A percentile compares a stretch with the other conserved stretches of the same genome.
These are phyloP conservation scores for Sarcomyxa edulis DNA, from an alignment of 768 basidiomycete species.

Conservation along the genomic window DNA sequence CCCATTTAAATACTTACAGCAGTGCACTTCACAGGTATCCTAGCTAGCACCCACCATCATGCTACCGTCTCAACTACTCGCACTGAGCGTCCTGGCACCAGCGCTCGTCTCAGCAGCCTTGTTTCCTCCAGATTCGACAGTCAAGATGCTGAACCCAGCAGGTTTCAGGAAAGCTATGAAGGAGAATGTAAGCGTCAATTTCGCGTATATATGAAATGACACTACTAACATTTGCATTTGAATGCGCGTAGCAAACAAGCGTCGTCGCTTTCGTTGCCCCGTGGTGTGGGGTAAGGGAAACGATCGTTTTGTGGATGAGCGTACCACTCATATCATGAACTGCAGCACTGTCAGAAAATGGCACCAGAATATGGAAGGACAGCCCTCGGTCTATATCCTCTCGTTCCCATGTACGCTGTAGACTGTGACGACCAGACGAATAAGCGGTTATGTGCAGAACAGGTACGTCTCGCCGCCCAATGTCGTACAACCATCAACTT, in stretches of 20 bases:
- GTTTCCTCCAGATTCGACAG: slow-evolving; percentile 47
- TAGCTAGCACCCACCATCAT: too few species aligned
- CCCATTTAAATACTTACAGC: too few species aligned
- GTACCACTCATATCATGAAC: neutral
- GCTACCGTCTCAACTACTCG: slow-evolving; percentile 3
- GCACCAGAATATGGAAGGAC: slow-evolving; percentile 84
- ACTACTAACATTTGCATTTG: neutral
- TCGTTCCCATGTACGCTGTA: slow-evolving; percentile 88
- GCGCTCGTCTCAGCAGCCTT: slow-evolving; percentile 37
- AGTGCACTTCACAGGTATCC: too few species aligned
- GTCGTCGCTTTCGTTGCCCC: slow-evolving; percentile 93
- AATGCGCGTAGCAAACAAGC: slow-evolving; percentile 50
- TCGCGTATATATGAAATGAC: neutral
- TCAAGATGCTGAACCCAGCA: slow-evolving; percentile 71
- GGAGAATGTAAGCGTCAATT: slow-evolving; percentile 51
- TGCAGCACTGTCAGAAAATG: slow-evolving; percentile 79
- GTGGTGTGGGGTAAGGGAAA: slow-evolving; percentile 80
- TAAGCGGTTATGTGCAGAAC: slow-evolving; percentile 76
- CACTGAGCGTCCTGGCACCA: slow-evolving; percentile 23
- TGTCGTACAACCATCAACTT: neutral
- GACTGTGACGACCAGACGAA: slow-evolving; percentile 86
- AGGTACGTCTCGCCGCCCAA: slow-evolving; percentile 31
- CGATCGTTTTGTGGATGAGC: too few species aligned
- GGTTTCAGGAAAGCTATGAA: slow-evolving; percentile 71
- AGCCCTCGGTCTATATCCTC: slow-evolving; percentile 69